Evolutionary conservation across 495 filamentous ascomycete genomes (phyloP).

Genomic region (Trichoderma orchidacearum): DNA sequence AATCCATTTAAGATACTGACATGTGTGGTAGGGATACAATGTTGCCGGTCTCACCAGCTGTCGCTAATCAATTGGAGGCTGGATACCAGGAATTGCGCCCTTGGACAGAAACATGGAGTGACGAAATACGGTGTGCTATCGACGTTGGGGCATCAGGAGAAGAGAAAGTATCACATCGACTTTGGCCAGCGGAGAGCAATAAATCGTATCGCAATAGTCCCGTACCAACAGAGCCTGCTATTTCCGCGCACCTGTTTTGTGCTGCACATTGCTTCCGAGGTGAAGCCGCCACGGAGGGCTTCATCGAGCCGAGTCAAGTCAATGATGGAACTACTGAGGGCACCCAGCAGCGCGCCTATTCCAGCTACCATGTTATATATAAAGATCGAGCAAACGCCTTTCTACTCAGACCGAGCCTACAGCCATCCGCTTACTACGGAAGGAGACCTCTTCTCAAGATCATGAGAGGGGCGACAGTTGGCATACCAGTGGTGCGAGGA

Average conservation of each 20-base stretch:
- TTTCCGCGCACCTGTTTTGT: slow-evolving; percentile 39
- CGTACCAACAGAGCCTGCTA: slow-evolving; percentile 25
- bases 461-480: slow-evolving; percentile 66
- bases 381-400: slow-evolving; percentile 62
- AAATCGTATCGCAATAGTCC: slow-evolving; percentile 21
- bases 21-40: slow-evolving; percentile 52
- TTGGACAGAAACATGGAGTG: slow-evolving; percentile 86
- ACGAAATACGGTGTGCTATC: slow-evolving; percentile 81
- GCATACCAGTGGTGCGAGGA: slow-evolving; percentile 75
- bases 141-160: slow-evolving; percentile 86
- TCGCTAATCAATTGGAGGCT: slow-evolving; percentile 82
- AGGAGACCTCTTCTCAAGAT: slow-evolving; percentile 71
- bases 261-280: slow-evolving; percentile 39
- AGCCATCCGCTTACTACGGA: slow-evolving; percentile 68
- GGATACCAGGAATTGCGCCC: slow-evolving; percentile 78
- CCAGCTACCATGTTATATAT: slow-evolving; percentile 69
- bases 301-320: slow-evolving; percentile 23
- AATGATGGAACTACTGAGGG: slow-evolving; percentile 14
- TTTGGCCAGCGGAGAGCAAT: slow-evolving; percentile 53
- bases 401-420: slow-evolving; percentile 62
- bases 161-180: slow-evolving; percentile 67
- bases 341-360: slow-evolving; percentile 32
- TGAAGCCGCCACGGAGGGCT: slow-evolving; percentile 40
- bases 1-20: not conserved
- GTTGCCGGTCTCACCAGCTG: slow-evolving; percentile 72